A percentile compares a stretch with the other conserved stretches of the same genome.
phyloP scores from a whole-genome alignment of 106 monocot genomes.

The Phalaenopsis equestris region DNA sequence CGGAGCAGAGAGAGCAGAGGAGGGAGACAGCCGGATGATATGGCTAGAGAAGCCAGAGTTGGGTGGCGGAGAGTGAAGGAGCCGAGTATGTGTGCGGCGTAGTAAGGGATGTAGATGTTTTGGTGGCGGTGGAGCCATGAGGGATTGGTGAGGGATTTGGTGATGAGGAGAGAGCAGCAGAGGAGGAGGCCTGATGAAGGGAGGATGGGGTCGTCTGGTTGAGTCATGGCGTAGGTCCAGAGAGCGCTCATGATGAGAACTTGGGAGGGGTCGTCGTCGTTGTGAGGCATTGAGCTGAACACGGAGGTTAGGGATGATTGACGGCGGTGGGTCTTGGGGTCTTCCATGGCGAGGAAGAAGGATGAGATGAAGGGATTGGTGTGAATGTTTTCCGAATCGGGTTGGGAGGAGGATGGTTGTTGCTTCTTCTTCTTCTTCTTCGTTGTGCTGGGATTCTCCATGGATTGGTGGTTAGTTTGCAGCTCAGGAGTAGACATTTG shows the following conservation, averaged over 20 bases:
- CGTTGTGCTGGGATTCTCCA: no score
- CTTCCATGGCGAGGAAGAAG: slow-evolving; percentile 56
- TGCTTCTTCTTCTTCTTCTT: no score
- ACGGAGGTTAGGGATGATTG: slow-evolving; percentile 21
- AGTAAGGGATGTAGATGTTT: slow-evolving; percentile 71
- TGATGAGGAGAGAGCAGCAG: slow-evolving; percentile 51
- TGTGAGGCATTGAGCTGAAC: slow-evolving; percentile 45
- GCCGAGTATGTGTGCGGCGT: slow-evolving; percentile 71
- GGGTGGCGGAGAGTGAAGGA: slow-evolving; percentile 56
- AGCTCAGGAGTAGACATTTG: no score
- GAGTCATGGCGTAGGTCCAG: slow-evolving; percentile 54
- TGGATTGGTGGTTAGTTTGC: no score
- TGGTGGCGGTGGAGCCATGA: slow-evolving; percentile 39
- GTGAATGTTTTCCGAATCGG: no score
- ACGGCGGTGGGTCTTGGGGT: slow-evolving; percentile 25
- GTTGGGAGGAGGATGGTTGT: no score
- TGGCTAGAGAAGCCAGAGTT: slow-evolving; percentile 33
- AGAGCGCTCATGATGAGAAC: slow-evolving; percentile 54
- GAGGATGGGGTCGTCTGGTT: slow-evolving; percentile 31
- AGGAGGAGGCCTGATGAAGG: slow-evolving; percentile 35
- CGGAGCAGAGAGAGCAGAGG: slow-evolving; percentile 43
- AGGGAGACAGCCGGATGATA: slow-evolving; percentile 32
- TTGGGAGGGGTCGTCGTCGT: slow-evolving; percentile 25
- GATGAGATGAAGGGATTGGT: slow-evolving; percentile 1
- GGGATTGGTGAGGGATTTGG: slow-evolving; percentile 25